phyloP scores from a whole-genome alignment of 2,329 filamentous ascomycete species.

The Decorospora gaudefroyi region DNA sequence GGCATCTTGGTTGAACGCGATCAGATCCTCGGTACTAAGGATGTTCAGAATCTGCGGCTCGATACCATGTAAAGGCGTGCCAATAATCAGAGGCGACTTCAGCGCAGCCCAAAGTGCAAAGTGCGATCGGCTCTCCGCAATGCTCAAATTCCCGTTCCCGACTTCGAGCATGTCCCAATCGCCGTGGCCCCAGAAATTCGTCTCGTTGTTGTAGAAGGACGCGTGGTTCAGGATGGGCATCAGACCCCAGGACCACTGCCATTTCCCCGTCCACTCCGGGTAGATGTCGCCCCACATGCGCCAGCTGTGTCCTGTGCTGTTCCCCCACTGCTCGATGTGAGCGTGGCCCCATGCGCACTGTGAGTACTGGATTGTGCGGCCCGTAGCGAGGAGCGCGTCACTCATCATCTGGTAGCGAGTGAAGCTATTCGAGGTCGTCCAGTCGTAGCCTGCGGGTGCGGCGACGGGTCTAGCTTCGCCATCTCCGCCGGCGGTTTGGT shows the following conservation, averaged over 20 bases:
- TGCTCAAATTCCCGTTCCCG: conserved; percentile 42
- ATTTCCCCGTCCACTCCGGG: conserved; percentile 20
- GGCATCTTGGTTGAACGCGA: conserved; percentile 54
- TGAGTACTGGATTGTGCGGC: conserved; percentile 42
- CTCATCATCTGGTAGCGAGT: conserved; percentile 54
- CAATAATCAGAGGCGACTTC: conserved; percentile 53
- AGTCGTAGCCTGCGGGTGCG: conserved; percentile 57
- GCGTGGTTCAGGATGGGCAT: conserved; percentile 30
- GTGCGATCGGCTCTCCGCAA: conserved; percentile 42
- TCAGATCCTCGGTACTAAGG: conserved; percentile 48
- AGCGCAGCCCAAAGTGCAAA: conserved; percentile 51
- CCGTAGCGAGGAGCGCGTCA: conserved; percentile 52
- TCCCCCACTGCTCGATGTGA: conserved; percentile 41
- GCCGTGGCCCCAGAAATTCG: conserved; percentile 30
- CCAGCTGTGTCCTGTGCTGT: conserved; percentile 41
- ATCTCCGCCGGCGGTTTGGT: conserved; percentile 32
- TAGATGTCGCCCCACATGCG: conserved; percentile 35
- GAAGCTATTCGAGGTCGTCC: conserved; percentile 54
- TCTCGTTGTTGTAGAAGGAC: conserved; percentile 25
- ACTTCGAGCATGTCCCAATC: conserved; percentile 46
- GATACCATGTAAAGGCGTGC: conserved; percentile 47
- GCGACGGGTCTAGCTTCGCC: conserved; percentile 35
- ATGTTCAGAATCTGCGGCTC: conserved; percentile 48
- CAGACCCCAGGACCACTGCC: conserved; percentile 15
- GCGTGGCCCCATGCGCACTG: conserved; percentile 45